Base-by-base conservation (phyloP, 495 filamentous ascomycete genomes). In the Aspergillus conjunctus region DNA sequence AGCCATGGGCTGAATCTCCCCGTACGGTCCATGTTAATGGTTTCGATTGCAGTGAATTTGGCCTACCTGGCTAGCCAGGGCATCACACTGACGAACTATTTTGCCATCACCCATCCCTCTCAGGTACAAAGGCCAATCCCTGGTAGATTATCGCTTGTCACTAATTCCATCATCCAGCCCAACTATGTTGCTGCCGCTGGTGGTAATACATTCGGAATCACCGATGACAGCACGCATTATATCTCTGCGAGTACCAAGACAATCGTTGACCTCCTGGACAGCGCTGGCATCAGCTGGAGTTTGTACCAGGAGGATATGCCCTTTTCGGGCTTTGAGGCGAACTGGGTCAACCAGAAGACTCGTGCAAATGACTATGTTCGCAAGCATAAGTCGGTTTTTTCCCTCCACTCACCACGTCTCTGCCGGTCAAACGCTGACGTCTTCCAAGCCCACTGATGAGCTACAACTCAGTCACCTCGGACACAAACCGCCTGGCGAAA, bases 271-370 rank as follows among this genome's bases (percentile, higher is more conserved):
- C 74, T 89, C 7, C 79, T 90, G 10, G 87, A 90, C 46, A 80
- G 79, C 60, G 84, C 81, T 63, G 77, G 78, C 22, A 85, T 91
- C 64, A 73, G 80, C 4, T 91, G 87, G 87, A 83, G 77, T 51
- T 73, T 83, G 58, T 90, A 91, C 70, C 79, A 87, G 68, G 85
- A 91, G 68, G 77, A 84, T 58, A 65, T 83, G 73, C 88, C 88
- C 18, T 87, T 86, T 66, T 71, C 84, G 15, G 88, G 87, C 22
- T 90, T 83, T 72, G 73, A 82, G 59, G 77, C 68, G 54, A 83
- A 79, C 49, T 78, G 76, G 37, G 70, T 71, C 33, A 83, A 87
- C 68, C 77, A 78, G 59, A 44, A 71, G 58, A 74, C 72, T 21
- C 74, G 75, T 21, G 70, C 75, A 14, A 85, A 87, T 54, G 78